Evolutionary conservation across 2,329 filamentous ascomycete species (phyloP).

Genomic region (Ploettnerulaceae sp.): DNA sequence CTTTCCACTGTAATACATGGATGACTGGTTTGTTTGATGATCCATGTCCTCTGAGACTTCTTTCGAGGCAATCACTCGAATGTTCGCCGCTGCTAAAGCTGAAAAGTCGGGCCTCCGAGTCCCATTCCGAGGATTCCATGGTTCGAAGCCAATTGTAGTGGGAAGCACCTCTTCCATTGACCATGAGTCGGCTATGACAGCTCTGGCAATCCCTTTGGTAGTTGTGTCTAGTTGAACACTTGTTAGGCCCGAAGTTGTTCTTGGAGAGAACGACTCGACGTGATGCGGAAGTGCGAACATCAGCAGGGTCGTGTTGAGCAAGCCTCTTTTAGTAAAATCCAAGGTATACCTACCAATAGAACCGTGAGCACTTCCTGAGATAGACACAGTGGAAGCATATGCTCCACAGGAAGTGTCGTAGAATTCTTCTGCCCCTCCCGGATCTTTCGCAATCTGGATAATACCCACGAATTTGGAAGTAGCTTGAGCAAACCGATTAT

Average conservation of each 20-base stretch:
- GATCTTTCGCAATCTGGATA: slow-evolving; percentile 79
- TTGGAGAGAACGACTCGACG: slow-evolving; percentile 63
- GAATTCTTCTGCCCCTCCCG: slow-evolving; percentile 54
- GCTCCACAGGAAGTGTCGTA: slow-evolving; percentile 74
- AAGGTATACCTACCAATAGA: slow-evolving; percentile 67
- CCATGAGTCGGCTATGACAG: slow-evolving; percentile 68
- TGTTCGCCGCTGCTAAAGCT: slow-evolving; percentile 50
- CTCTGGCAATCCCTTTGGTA: slow-evolving; percentile 77
- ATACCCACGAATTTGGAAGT: slow-evolving; percentile 66
- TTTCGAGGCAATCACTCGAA: slow-evolving; percentile 57
- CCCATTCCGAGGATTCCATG: slow-evolving; percentile 60
- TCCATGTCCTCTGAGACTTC: slow-evolving; percentile 75
- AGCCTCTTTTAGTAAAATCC: slow-evolving; percentile 66
- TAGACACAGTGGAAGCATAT: slow-evolving; percentile 59
- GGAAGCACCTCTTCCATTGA: slow-evolving; percentile 75
- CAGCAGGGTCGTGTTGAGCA: slow-evolving; percentile 54
- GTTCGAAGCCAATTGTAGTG: slow-evolving; percentile 67
- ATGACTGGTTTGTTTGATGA: slow-evolving; percentile 69
- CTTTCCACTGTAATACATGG: slow-evolving; percentile 93
- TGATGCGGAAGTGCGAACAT: slow-evolving; percentile 93
- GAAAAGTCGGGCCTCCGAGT: slow-evolving; percentile 43
- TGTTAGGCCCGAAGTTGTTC: slow-evolving; percentile 45
- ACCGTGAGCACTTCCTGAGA: slow-evolving; percentile 59
- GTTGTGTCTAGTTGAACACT: slow-evolving; percentile 66
- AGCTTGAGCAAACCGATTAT: slow-evolving; percentile 61